Percentiles rank a stretch among this genome's conserved stretches.
Evolutionary conservation across 805 yeast genomes (phyloP).

Genomic region (Saccharomyces mikatae): DNA sequence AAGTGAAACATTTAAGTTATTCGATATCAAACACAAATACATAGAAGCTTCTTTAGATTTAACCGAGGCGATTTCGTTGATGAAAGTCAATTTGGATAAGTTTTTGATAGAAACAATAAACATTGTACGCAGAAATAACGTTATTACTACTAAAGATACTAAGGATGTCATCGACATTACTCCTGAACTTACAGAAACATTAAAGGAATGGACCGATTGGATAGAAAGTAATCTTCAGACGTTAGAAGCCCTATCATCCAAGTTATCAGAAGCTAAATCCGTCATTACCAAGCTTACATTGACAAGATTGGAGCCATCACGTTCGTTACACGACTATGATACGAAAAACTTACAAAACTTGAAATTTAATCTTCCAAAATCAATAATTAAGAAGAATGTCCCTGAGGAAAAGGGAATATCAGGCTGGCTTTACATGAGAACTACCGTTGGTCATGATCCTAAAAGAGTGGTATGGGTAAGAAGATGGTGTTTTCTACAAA

Average conservation of each 20-base stretch:
- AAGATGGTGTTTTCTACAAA: slow-evolving; percentile 73
- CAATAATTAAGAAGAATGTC: neutral
- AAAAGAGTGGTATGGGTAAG: slow-evolving; percentile 64
- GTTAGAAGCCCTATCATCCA: neutral
- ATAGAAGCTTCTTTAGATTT: slow-evolving; percentile 49
- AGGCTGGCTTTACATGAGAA: slow-evolving; percentile 80
- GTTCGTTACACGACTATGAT: neutral
- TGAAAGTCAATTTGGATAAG: slow-evolving; percentile 16
- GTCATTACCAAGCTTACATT: neutral
- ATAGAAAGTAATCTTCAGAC: neutral
- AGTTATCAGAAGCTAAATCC: neutral
- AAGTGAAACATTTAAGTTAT: slow-evolving; percentile 72
- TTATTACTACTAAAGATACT: slow-evolving; percentile 12
- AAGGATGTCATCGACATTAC: slow-evolving; percentile 10
- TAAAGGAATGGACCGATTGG: neutral
- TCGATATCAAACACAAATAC: slow-evolving; percentile 59
- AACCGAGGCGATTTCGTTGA: slow-evolving; percentile 38
- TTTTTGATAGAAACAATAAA: slow-evolving; percentile 10
- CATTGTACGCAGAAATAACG: slow-evolving; percentile 20
- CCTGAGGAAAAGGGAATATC: slow-evolving; percentile 43
- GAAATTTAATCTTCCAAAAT: neutral
- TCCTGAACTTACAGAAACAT: slow-evolving; percentile 1
- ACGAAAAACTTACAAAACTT: neutral
- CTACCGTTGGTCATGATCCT: slow-evolving; percentile 42
- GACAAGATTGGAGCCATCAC: neutral